phyloP scores from a whole-genome alignment of 805 yeast species.

The Metschnikowia colocasiae region DNA sequence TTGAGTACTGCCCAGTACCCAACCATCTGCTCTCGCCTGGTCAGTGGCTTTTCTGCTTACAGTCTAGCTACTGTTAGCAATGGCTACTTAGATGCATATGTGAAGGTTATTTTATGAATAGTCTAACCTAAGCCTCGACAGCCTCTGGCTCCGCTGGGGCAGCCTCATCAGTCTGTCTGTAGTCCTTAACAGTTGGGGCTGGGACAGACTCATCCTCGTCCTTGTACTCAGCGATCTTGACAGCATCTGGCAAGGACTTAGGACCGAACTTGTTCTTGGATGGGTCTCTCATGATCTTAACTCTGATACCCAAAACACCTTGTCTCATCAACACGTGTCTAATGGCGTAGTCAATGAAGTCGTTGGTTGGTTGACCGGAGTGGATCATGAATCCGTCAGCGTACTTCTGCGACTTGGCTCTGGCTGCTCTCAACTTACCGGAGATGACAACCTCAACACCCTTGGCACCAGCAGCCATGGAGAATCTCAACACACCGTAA shows the following conservation, averaged over 20 bases:
- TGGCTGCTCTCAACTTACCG: conserved; percentile 99
- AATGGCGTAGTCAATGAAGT: conserved; percentile 97
- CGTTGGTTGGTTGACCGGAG: conserved; percentile 99
- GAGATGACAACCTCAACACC: conserved; percentile 99
- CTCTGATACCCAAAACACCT: conserved; percentile 99
- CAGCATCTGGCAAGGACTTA: conserved; percentile 92
- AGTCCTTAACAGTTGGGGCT: conserved; percentile 79
- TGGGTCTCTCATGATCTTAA: conserved; percentile 99
- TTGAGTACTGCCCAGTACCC: no score
- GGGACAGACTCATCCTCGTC: conserved; percentile 75
- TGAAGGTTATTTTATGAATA: background rate
- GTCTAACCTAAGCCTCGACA: conserved; percentile 13
- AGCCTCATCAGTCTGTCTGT: conserved; percentile 45
- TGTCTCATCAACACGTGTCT: conserved; percentile 99
- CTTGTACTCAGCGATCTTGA: conserved; percentile 89
- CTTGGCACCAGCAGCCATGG: conserved; percentile 99
- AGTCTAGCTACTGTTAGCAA: background rate
- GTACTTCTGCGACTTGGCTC: conserved; percentile 99
- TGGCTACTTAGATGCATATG: background rate
- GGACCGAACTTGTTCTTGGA: conserved; percentile 72
- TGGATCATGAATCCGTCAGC: conserved; percentile 99
- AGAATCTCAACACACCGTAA: conserved; percentile 99
- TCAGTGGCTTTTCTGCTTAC: no score
- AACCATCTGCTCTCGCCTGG: no score
- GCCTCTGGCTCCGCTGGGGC: conserved; percentile 17